Base-by-base conservation (phyloP, 2,329 filamentous ascomycete genomes). In the Alternaria arborescens region DNA sequence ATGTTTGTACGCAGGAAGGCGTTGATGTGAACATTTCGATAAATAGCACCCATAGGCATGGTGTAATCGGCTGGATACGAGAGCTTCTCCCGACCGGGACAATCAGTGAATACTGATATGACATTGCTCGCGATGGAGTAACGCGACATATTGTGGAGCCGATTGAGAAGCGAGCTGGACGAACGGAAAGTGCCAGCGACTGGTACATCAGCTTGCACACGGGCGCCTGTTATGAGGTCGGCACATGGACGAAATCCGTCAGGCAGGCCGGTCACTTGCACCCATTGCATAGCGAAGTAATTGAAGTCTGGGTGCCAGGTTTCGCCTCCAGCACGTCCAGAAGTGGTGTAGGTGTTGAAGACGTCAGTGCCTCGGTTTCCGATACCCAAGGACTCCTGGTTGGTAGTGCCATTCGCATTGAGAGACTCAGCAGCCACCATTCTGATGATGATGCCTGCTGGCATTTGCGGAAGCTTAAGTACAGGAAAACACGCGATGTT, bases 1-100 rank as follows among this genome's bases (percentile, higher is more conserved):
- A 54, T 54, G 16, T 40, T 54, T 34, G 52, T 54, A 41, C 52
- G 52, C 24, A 54, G 28, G 38, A 54, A 54, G n/a, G 52, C 52
- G n/a, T 54, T 28, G 41, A 54, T 20, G 24, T 54, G 52, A 10
- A 54, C 38, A 24, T 54, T 54, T n/a, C 40, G 52, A 41, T 54
- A 38, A 16, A 54, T 54, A 4, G 52, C 52, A 14, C 52, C 40
- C 11, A 16, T 36, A 7, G 34, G 34, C 34, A 36, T 36, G 34
- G 34, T 36, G 16, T 36, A 36, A 8, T 36, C 34, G 34, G 34
- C 34, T 16, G 34, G 34, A 7, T 16, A 36, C 1, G 34, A 36
- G 0, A 36, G 34, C 34, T 36, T 36, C 34, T 36, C 34, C 0
- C 34, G 34, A 36, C 34, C 34, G 0, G 34, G 14, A 36, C 34